Conservation (phyloP, 148 eudicot genomes). For the Dysphania ambrosioides region DNA sequence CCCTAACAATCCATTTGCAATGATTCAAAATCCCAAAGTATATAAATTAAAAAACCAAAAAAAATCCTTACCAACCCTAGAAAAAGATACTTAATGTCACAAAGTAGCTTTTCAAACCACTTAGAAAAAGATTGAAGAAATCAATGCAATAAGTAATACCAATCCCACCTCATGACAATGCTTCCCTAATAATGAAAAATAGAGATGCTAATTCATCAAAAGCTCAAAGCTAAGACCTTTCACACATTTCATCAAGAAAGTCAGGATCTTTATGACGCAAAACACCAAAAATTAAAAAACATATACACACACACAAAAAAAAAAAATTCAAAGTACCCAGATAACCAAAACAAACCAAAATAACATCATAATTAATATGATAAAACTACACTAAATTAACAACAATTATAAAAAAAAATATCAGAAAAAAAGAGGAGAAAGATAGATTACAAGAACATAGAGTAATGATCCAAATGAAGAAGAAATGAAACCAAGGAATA, state of each 20-base stretch:
- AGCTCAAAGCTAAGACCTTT: too few relatives aligned
- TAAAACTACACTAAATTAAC: neutral
- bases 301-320: too few relatives aligned
- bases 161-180: neutral
- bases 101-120: neutral
- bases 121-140: neutral
- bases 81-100: neutral
- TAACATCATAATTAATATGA: too few relatives aligned
- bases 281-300: too few relatives aligned
- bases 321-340: too few relatives aligned
- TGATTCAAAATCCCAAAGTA: neutral
- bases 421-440: neutral
- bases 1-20: neutral
- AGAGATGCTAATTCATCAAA: too few relatives aligned
- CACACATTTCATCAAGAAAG: too few relatives aligned
- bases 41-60: neutral
- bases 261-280: too few relatives aligned
- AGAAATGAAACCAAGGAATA: constrained; percentile 34
- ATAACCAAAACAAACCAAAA: too few relatives aligned
- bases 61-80: neutral
- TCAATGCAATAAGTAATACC: neutral
- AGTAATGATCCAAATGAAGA: constrained; percentile 37
- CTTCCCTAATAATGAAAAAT: neutral
- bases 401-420: neutral
- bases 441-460: constrained; percentile 30